Evolutionary conservation across 768 basidiomycete genomes (phyloP).

Genomic region (Mycena indigotica): DNA sequence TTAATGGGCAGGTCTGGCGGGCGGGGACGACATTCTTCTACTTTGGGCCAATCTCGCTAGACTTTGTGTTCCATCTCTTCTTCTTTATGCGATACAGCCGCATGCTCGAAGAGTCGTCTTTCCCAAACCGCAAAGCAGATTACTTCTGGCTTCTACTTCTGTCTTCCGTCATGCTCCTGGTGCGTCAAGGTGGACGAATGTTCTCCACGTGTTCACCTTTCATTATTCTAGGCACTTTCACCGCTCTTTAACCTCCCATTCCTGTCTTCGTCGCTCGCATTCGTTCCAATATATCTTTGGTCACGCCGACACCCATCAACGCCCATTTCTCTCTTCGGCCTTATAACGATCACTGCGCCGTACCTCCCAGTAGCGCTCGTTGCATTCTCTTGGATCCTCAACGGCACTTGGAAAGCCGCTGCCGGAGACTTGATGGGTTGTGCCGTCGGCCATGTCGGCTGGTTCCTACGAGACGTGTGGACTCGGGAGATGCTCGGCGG

Average conservation of each 20-base stretch:
- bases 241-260: conserved; percentile 91
- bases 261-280: conserved; percentile 89
- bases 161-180: conserved; percentile 84
- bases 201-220: background rate
- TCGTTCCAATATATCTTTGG: conserved; percentile 97
- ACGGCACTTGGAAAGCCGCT: conserved; percentile 82
- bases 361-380: conserved; percentile 94
- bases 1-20: conserved; percentile 89
- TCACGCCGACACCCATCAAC: conserved; percentile 91
- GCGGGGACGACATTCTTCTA: conserved; percentile 91
- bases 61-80: conserved; percentile 96
- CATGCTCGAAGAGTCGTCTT: conserved; percentile 96
- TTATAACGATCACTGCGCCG: conserved; percentile 92
- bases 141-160: conserved; percentile 93
- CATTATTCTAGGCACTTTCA: conserved; percentile 61
- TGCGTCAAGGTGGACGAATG: conserved; percentile 43
- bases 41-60: conserved; percentile 90
- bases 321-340: conserved; percentile 93
- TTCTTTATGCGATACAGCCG: conserved; percentile 99
- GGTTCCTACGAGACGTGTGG: conserved; percentile 88
- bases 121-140: conserved; percentile 87
- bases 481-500: conserved; percentile 85
- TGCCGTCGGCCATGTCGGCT: conserved; percentile 82
- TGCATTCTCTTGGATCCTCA: conserved; percentile 80
- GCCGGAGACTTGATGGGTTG: conserved; percentile 83